Evolutionary conservation across 352 stramenopile species (phyloP), one percentile per base, ranked within the genome.

Genomic region (Globisporangium paddicum): DNA sequence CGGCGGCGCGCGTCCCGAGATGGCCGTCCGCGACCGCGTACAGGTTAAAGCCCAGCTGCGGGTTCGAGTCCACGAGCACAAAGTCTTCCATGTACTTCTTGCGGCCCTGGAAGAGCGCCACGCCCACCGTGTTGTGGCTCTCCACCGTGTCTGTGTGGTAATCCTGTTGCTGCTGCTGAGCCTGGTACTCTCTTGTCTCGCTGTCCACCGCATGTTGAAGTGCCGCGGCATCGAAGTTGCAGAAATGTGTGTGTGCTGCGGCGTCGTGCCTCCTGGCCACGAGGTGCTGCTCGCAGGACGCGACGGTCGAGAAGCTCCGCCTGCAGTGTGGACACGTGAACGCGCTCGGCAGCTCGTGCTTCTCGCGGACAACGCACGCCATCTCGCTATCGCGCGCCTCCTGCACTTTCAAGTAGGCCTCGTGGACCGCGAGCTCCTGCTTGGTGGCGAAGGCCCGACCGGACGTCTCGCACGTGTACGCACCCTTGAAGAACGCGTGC

Each of bases 21-120:
- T 98, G 96, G 1, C 96, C 96, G 74, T 99, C 96, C 40, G 98
- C 90, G n/a, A 99, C 81, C 13, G 89, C 95, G 67, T 96, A 98
- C 55, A 98, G 86, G 28, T 97, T 81, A 57, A 92, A 89, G 11
- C 54, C 77, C 8, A 82, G 57, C 50, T 71, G 60, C 18, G 64
- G 38, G 32, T 77, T 66, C 4, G 60, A 56, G n/a, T 66, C 60
- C 4, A 80, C 66, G 16, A 84, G 57, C 35, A 90, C 59, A 21
- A 85, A 77, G 49, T 96, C 96, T 78, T 99, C 95, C 73, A 98
- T 98, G 67, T 93, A 96, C 53, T 79, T 79, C 69, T 95, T 86
- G 37, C 94, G 81, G 30, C 95, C 95, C 81, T 98, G 92, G 55
- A 98, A 85, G 16, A 90, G 47, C 18, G 78, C 77, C 18, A 76